Evolutionary conservation across 495 filamentous ascomycete species (phyloP).

Genomic region (Cercophora scortea): DNA sequence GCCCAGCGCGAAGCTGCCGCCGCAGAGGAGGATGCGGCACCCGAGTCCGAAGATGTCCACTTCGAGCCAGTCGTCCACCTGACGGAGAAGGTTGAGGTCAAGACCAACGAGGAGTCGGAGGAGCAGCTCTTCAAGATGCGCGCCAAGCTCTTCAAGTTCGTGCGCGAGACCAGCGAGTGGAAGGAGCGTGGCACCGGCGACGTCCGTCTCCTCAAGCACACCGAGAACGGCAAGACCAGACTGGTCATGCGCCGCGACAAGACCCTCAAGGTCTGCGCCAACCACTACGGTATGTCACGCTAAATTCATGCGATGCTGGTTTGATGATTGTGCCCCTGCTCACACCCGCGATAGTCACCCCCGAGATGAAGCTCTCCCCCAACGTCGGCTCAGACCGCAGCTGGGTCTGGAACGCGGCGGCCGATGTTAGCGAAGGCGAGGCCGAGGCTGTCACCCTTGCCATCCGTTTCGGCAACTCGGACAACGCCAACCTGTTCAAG

Average conservation of each 20-base stretch:
- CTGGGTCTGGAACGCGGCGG: slow-evolving; percentile 99
- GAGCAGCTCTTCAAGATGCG: slow-evolving; percentile 99
- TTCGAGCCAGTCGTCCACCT: slow-evolving; percentile 94
- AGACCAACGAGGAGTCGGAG: slow-evolving; percentile 98
- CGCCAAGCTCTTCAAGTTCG: slow-evolving; percentile 98
- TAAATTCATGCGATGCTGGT: neutral
- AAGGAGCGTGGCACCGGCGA: slow-evolving; percentile 99
- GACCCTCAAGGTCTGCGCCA: slow-evolving; percentile 99
- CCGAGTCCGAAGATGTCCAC: slow-evolving; percentile 84
- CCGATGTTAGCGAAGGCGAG: slow-evolving; percentile 97
- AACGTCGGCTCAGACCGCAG: slow-evolving; percentile 96
- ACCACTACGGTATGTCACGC: slow-evolving; percentile 85
- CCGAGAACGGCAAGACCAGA: slow-evolving; percentile 95
- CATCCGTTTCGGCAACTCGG: slow-evolving; percentile 95
- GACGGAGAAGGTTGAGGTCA: slow-evolving; percentile 90
- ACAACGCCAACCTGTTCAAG: slow-evolving; percentile 97
- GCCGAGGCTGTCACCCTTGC: slow-evolving; percentile 93
- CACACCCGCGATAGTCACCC: slow-evolving; percentile 58
- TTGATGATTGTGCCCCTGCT: neutral
- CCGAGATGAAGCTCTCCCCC: slow-evolving; percentile 96
- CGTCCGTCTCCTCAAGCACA: slow-evolving; percentile 93
- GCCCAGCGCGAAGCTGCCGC: slow-evolving; percentile 62
- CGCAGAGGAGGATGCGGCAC: slow-evolving; percentile 58
- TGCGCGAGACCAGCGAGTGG: slow-evolving; percentile 85
- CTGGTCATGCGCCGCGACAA: slow-evolving; percentile 99